These are phyloP conservation scores for Tuber melanosporum DNA, from an alignment of 495 filamentous ascomycete species.

Conservation along the genomic window DNA sequence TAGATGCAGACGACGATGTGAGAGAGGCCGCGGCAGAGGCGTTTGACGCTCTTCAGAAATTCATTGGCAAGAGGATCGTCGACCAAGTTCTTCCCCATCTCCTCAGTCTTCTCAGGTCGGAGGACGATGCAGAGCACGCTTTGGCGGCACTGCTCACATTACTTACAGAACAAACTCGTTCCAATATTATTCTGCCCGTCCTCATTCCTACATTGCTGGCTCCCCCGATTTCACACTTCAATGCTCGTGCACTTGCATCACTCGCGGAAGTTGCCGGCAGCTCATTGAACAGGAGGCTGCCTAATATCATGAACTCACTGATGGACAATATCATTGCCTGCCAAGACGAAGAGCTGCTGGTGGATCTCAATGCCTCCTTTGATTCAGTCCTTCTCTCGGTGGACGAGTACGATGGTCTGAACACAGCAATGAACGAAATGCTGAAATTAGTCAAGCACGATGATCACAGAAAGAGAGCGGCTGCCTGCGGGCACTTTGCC, in stretches of 20 bases:
- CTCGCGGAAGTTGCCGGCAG: constrained; percentile 80
- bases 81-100: constrained; percentile 93
- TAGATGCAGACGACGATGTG: constrained; percentile 81
- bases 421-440: constrained; percentile 88
- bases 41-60: constrained; percentile 87
- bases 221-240: constrained; percentile 88
- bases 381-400: constrained; percentile 84
- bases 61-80: constrained; percentile 85
- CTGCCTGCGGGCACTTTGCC: constrained; percentile 70
- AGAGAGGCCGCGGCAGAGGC: constrained; percentile 94
- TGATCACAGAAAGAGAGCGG: constrained; percentile 73
- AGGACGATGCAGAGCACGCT: constrained; percentile 84
- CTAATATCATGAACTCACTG: constrained; percentile 80
- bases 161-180: constrained; percentile 84
- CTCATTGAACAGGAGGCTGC: constrained; percentile 81
- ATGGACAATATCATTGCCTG: constrained; percentile 83
- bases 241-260: constrained; percentile 86
- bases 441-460: constrained; percentile 81
- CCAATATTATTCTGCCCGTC: constrained; percentile 93
- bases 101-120: constrained; percentile 73
- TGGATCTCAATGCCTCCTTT: constrained; percentile 70
- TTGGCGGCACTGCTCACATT: constrained; percentile 85
- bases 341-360: constrained; percentile 66
- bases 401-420: constrained; percentile 92
- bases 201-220: constrained; percentile 86